Evolutionary conservation across 805 yeast species (phyloP).

Genomic region (Pichia ethanolica): DNA sequence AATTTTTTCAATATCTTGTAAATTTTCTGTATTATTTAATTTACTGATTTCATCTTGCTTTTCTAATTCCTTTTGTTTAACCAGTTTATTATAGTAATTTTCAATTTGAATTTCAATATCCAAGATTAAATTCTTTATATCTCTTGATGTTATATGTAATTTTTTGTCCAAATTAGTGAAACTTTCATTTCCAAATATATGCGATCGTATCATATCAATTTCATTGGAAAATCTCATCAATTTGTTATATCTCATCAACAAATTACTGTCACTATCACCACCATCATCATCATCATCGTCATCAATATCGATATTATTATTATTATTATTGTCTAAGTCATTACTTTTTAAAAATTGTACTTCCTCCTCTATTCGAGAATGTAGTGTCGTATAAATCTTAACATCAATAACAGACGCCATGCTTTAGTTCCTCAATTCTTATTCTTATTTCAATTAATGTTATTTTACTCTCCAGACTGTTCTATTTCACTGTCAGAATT

Average conservation of each 20-base stretch:
- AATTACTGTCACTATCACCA: neutral
- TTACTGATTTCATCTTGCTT: neutral
- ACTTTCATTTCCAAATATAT: slow-evolving; percentile 3
- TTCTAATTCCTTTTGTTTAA: neutral
- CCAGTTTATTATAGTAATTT: neutral
- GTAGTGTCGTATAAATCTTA: neutral
- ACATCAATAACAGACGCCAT: neutral
- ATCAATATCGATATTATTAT: neutral
- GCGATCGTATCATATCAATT: slow-evolving; percentile 13
- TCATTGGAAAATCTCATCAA: slow-evolving; percentile 10
- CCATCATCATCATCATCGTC: neutral
- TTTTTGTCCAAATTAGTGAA: slow-evolving; percentile 2
- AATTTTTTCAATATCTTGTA: neutral
- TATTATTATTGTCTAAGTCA: neutral
- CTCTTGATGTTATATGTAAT: slow-evolving; percentile 11
- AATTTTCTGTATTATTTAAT: neutral
- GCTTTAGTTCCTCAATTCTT: neutral
- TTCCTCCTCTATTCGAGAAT: neutral
- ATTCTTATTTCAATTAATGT: too few species aligned
- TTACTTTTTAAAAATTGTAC: neutral
- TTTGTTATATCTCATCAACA: neutral
- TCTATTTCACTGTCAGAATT: too few species aligned
- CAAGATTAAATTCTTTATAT: slow-evolving; percentile 12
- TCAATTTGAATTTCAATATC: slow-evolving; percentile 14
- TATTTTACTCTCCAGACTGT: too few species aligned